Evolutionary conservation across 345 rosid genomes (phyloP), one percentile per base, ranked within the genome.

Genomic region (Eucalyptus pauciflora): DNA sequence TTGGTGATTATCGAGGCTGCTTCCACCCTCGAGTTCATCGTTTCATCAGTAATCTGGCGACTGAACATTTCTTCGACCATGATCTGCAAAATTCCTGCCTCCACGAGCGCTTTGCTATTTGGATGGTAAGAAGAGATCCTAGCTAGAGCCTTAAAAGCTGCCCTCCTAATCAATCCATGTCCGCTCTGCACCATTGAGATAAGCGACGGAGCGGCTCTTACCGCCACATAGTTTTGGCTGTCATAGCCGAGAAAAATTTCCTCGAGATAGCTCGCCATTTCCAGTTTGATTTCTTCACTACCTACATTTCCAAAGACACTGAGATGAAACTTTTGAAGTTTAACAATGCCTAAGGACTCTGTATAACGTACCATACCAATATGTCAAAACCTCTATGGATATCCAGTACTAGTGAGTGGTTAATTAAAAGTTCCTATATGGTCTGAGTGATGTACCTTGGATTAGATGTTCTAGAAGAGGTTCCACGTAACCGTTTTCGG

Each of bases 1-100:
- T 96, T 94, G 86, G 99, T 96, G 64, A 97, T 95, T 87, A 97
- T 93, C 62, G 92, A 93, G 51, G 96, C 96, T 85, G 98, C 96
- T 92, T 94, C 98, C 46, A 86, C 91, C 91, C 93, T 94, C 22
- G 97, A 95, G 92, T 94, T 93, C 93, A 93, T 92, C 12, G 93
- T 92, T 87, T 96, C 96, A 87, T 91, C 90, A 86, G 89, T 81
- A 91, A 94, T 91, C 56, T 94, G 93, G 88, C 93, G 93, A 85
- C 87, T 87, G 92, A 97, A 95, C 90, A 97, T 92, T 94, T 96
- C 99, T 90, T 96, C 96, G 4, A 92, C 92, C 98, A 97, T 94
- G 86, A 92, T 90, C 56, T 92, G 94, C 88, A 95, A 79, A 69
- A 95, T 90, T 81, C 97, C 99, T 69, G 90, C 91, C 91, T 96